Percentiles rank a stretch among this genome's conserved stretches.
phyloP scores from a whole-genome alignment of 225 moss, liverwort and hornwort species.

The Physcomitrellopsis africana region DNA sequence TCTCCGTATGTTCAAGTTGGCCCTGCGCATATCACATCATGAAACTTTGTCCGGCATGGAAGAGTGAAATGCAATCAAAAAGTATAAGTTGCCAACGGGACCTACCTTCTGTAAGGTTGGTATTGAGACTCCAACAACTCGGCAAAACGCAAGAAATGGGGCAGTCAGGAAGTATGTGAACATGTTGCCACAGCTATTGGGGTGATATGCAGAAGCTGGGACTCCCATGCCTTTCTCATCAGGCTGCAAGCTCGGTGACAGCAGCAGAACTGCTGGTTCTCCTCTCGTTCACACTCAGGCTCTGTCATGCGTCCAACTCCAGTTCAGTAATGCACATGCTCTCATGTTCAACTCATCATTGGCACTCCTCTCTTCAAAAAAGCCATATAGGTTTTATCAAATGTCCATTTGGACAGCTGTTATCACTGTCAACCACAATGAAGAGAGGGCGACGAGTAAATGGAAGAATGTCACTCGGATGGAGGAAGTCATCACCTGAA shows the following conservation, averaged over 20 bases:
- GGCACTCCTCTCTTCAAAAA: too few species aligned
- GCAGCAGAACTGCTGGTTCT: constrained; percentile 76
- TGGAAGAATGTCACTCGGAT: constrained; percentile 88
- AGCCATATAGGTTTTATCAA: neutral
- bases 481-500: constrained; percentile 79
- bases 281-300: constrained; percentile 88
- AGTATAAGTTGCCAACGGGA: neutral
- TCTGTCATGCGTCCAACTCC: constrained; percentile 44
- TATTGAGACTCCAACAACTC: constrained; percentile 68
- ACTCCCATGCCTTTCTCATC: constrained; percentile 71
- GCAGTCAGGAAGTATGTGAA: constrained; percentile 92
- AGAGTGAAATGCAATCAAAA: too few species aligned
- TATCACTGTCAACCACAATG: constrained; percentile 94
- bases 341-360: too few species aligned
- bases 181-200: constrained; percentile 78
- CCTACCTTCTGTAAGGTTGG: constrained; percentile 66
- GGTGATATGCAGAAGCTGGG: constrained; percentile 58
- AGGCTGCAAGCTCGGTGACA: constrained; percentile 77
- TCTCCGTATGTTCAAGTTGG: constrained; percentile 51
- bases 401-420: constrained; percentile 56
- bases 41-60: too few species aligned
- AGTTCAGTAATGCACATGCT: constrained; percentile 17
- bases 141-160: constrained; percentile 87
- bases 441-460: constrained; percentile 91
- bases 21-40: constrained; percentile 37